Percentiles rank a stretch among this genome's conserved stretches.
Conservation (phyloP, 805 yeast species). For the Wickerhamiella occidentalis region DNA sequence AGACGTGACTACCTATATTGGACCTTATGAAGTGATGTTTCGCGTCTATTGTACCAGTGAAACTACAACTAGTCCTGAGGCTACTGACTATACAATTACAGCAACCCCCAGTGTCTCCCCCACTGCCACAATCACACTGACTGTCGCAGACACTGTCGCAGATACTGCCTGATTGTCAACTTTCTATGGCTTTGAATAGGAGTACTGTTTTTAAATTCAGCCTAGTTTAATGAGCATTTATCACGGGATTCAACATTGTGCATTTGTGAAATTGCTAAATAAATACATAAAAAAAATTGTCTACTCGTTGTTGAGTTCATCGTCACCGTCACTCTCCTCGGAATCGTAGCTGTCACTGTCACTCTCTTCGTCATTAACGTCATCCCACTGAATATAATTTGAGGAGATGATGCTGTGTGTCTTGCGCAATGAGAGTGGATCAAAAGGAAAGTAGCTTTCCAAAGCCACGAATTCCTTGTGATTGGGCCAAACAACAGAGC, state of each 20-base stretch:
- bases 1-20: not conserved
- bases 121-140: not conserved
- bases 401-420: constrained; percentile 44
- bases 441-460: constrained; percentile 94
- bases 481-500: constrained; percentile 35
- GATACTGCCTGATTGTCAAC: too few species aligned
- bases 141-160: not conserved
- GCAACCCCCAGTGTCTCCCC: not conserved
- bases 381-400: constrained; percentile 73
- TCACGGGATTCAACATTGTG: too few species aligned
- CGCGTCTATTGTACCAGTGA: not conserved
- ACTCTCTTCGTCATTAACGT: constrained; percentile 45
- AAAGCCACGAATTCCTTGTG: constrained; percentile 77
- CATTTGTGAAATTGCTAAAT: not conserved
- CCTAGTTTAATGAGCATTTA: too few species aligned
- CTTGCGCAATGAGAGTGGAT: constrained; percentile 65
- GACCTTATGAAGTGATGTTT: not conserved
- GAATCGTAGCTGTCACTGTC: constrained; percentile 31
- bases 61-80: not conserved
- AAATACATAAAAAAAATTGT: not conserved
- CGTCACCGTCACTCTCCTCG: not conserved
- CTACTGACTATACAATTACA: not conserved
- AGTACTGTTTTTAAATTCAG: too few species aligned
- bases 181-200: too few species aligned
- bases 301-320: not conserved